Conservation (phyloP, 1,139 yeast species). For the Debaryomycetaceae sp. region DNA sequence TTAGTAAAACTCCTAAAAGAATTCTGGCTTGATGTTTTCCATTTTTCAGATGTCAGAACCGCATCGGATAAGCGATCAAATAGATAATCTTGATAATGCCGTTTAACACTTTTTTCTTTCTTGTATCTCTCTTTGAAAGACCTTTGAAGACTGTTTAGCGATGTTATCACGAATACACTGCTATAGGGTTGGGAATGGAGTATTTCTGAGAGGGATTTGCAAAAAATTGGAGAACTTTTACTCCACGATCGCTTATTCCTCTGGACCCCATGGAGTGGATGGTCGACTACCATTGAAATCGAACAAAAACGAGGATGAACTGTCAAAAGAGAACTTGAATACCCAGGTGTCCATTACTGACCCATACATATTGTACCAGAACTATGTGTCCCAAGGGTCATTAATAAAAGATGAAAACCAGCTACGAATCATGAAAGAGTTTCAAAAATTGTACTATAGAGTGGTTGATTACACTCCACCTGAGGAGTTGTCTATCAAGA, state of each 20-base stretch:
- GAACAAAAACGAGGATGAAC: background rate
- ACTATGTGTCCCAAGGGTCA: conserved; percentile 48
- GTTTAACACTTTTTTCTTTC: too few relatives aligned
- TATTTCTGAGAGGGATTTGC: background rate
- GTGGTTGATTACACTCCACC: conserved; percentile 62
- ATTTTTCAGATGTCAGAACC: background rate
- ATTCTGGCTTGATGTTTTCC: background rate
- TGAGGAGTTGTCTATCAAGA: conserved; percentile 43
- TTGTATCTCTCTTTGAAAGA: too few relatives aligned
- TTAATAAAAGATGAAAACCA: conserved; percentile 57
- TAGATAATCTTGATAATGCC: background rate
- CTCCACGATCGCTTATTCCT: conserved; percentile 5
- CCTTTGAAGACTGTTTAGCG: too few relatives aligned
- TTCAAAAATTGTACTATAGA: conserved; percentile 58
- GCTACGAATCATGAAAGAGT: conserved; percentile 59
- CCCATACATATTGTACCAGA: conserved; percentile 58
- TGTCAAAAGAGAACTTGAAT: background rate
- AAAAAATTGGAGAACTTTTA: conserved; percentile 1
- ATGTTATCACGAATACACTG: too few relatives aligned
- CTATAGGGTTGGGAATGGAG: too few relatives aligned
- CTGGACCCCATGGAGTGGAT: conserved; percentile 41
- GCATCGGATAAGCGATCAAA: background rate
- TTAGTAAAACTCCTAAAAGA: too few relatives aligned
- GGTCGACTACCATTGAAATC: conserved; percentile 28
- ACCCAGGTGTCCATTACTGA: conserved; percentile 52